Base-by-base conservation (phyloP, 2,329 filamentous ascomycete species). In the Pseudogymnoascus sp. region DNA sequence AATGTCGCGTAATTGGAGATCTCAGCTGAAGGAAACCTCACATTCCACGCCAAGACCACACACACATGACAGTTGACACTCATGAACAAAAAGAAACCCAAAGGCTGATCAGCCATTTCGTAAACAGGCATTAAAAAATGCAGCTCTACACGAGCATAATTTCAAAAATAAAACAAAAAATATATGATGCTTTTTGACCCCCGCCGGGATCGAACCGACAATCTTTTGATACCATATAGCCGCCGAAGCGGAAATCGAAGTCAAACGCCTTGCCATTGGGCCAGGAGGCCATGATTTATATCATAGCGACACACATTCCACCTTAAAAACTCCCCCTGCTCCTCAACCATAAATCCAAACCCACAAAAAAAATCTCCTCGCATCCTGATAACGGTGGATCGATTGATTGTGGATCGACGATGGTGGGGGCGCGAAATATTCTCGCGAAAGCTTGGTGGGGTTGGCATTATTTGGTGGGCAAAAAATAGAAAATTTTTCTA, bases 241-340 rank as follows among this genome's bases (percentile, higher is more conserved):
- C 46, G 46, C 46, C 26, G 24, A 31, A 53, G 46, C 46, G 46
- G 46, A 53, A 53, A 53, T 80, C 79, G 79, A 80, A 82, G 79
- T 81, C 79, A 82, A 80, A 77, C 79, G 78, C 79, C 79, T 81
- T 82, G 78, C 79, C 79, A 82, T 82, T 82, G 79, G 79, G 79
- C 79, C 79, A 82, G 67, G 70, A 64, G 67, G 63, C 67, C 67
- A 33, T 41, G 59, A 60, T 64, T 50, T 31, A 53, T 53, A 53
- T 6, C 26, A 53, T 31, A 53, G 46, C 46, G 46, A 53, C 14
- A n/a, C 7, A 26, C 31, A 53, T 53, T 4, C 46, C 14, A 31
- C 14, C 16, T 31, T 53, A 53, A 31, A 6, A 31, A n/a, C 16
- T 26, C 14, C 46, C 6, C 4, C 6, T 22, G 4, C 14, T 10